Evolutionary conservation across 148 eudicot species (phyloP).

Genomic region (Amaranthus palmeri): DNA sequence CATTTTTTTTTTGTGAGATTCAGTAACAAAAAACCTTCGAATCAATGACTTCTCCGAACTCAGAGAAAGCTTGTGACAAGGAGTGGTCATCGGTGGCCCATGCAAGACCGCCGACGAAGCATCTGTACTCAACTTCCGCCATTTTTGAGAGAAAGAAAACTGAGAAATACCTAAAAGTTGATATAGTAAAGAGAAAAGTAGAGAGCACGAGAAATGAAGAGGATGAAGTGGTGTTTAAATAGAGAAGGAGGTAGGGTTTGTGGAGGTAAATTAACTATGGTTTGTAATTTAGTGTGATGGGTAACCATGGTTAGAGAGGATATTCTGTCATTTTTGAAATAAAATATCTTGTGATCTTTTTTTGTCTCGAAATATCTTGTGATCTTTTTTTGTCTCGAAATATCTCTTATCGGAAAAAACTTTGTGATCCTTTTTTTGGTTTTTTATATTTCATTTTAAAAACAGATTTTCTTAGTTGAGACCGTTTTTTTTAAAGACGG

Average conservation of each 20-base stretch:
- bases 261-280: background rate
- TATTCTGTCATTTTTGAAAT: background rate
- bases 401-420: too few species aligned
- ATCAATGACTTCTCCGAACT: conserved; percentile 55
- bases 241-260: background rate
- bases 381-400: too few species aligned
- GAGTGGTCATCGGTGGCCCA: conserved; percentile 74
- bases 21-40: conserved; percentile 68
- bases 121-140: conserved; percentile 74
- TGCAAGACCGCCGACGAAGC: conserved; percentile 90
- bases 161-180: background rate
- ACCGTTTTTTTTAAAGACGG: too few species aligned
- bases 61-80: conserved; percentile 55
- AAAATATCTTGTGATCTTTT: conserved; percentile 10
- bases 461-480: too few species aligned
- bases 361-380: background rate
- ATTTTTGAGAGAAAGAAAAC: conserved; percentile 20
- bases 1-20: conserved; percentile 28
- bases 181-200: background rate
- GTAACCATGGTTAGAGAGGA: conserved; percentile 13
- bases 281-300: too few species aligned
- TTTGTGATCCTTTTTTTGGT: too few species aligned
- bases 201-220: conserved; percentile 13
- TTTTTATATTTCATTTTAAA: too few species aligned
- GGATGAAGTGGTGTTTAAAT: background rate